Evolutionary conservation across 192 early-diverging fungal genomes (phyloP), one percentile per base, ranked within the genome.

Genomic region (Phlyctochytrium bullatum): DNA sequence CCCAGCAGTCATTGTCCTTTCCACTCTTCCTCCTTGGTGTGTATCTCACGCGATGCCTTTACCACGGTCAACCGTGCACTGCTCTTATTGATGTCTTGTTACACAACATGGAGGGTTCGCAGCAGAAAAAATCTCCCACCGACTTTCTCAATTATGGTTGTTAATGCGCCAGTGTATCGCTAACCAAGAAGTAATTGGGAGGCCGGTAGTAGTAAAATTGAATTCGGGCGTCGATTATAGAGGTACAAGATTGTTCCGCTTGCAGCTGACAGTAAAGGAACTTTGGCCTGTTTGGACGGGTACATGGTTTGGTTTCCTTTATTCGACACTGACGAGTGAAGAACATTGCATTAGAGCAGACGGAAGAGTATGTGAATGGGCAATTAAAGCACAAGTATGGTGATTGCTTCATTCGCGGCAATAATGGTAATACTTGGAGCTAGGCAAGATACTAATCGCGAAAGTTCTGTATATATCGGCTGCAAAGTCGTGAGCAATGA

Each of bases 341-440:
- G 95, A 97, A 98, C 78, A 96, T 98, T 81, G 96, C 94, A 14
- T 64, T 98, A 73, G 96, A 97, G 78, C 86, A 94, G 62, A 96
- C 95, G 2, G 89, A 96, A 68, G 96, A 98, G 78, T 96, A 90
- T 59, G 95, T 96, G 30, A 89, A 96, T 72, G 96, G 96, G n/a
- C 80, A 90, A 60, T 77, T 93, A 33, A 95, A 90, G 64, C 94
- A 96, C 80, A 88, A 81, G 59, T 98, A 95, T 73, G 95, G 95
- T 25, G 96, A 98, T 65, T 88, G 88, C 1, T 98, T 98, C 77
- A 93, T 98, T 77, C 90, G 96, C 10, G 96, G 96, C 63, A 98
- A 98, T 80, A 97, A 97, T 74, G 92, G 92, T 89, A 86, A 51
- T n/a, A n/a, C n/a, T n/a, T n/a, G n/a, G n/a, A n/a, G n/a, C n/a